Conservation (phyloP, 371 early-diverging fungal species). For the Actinomortierella wolfii region DNA sequence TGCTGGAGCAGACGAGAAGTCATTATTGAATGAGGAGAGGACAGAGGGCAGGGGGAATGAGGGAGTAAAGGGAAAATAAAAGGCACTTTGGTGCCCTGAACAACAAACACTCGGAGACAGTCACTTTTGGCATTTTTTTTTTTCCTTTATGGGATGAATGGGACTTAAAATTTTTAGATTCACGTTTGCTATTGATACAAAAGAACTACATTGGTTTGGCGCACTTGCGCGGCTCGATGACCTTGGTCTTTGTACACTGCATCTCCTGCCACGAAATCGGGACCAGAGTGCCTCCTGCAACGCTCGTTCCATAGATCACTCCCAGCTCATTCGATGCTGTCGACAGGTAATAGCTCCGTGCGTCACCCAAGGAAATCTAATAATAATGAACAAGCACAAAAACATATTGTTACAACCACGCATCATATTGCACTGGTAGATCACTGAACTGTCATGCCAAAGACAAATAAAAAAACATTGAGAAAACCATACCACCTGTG, state of each 20-base stretch:
- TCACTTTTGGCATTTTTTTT: too few relatives aligned
- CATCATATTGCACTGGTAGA: too few relatives aligned
- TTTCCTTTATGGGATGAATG: too few relatives aligned
- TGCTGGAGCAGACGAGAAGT: not conserved
- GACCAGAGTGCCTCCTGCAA: constrained; percentile 88
- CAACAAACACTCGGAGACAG: too few relatives aligned
- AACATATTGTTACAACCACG: too few relatives aligned
- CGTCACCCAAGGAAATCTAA: constrained; percentile 89
- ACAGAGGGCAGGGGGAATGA: not conserved
- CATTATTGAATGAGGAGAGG: not conserved
- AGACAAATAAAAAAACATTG: not conserved
- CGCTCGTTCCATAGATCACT: constrained; percentile 91
- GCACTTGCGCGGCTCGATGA: constrained; percentile 89
- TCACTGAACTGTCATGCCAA: not conserved
- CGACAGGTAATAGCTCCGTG: constrained; percentile 86
- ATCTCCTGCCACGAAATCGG: constrained; percentile 98
- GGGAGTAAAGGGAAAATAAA: not conserved
- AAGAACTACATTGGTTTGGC: constrained; percentile 77
- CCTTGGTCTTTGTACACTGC: constrained; percentile 92
- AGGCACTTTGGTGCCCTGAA: too few relatives aligned
- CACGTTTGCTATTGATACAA: too few relatives aligned
- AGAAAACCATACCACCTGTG: constrained; percentile 65
- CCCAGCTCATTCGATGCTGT: constrained; percentile 95
- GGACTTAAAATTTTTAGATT: too few relatives aligned
- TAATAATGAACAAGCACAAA: constrained; percentile 3